phyloP scores from a whole-genome alignment of 2,329 filamentous ascomycete genomes.

The Penicillium sp. region DNA sequence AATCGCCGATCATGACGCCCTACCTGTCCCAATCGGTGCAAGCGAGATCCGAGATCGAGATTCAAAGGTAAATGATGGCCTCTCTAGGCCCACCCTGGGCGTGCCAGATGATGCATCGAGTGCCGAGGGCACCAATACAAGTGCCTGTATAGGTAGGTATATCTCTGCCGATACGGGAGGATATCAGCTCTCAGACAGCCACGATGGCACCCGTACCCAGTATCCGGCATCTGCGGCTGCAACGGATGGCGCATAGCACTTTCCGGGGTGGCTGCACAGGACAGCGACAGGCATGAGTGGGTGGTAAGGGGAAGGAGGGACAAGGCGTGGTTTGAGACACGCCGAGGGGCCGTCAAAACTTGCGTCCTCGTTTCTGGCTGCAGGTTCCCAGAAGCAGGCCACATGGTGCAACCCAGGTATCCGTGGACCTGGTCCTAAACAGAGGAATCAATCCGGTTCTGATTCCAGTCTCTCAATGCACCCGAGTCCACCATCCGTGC shows the following conservation, averaged over 20 bases:
- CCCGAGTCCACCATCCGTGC: background rate
- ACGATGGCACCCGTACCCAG: too few species aligned
- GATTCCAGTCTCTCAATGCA: background rate
- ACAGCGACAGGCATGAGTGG: too few species aligned
- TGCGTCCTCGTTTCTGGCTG: conserved; percentile 9
- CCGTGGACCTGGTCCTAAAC: conserved; percentile 11
- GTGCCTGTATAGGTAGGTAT: too few species aligned
- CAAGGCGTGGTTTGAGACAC: background rate
- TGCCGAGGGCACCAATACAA: too few species aligned
- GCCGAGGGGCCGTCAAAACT: conserved; percentile 5
- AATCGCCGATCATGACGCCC: too few species aligned
- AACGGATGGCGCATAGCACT: too few species aligned
- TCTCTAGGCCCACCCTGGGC: background rate
- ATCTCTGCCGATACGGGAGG: too few species aligned
- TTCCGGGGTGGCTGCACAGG: too few species aligned
- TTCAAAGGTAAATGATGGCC: too few species aligned
- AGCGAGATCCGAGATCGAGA: too few species aligned
- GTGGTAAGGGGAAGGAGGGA: background rate
- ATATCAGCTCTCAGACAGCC: conserved; percentile 2
- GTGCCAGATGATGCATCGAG: conserved; percentile 5
- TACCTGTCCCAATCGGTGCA: too few species aligned
- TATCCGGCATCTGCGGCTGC: too few species aligned
- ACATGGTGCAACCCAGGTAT: conserved; percentile 17
- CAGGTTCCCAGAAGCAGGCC: conserved; percentile 13
- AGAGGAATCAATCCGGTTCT: background rate